Conservation (phyloP, 768 basidiomycete genomes). For the Kwoniella sp. region DNA sequence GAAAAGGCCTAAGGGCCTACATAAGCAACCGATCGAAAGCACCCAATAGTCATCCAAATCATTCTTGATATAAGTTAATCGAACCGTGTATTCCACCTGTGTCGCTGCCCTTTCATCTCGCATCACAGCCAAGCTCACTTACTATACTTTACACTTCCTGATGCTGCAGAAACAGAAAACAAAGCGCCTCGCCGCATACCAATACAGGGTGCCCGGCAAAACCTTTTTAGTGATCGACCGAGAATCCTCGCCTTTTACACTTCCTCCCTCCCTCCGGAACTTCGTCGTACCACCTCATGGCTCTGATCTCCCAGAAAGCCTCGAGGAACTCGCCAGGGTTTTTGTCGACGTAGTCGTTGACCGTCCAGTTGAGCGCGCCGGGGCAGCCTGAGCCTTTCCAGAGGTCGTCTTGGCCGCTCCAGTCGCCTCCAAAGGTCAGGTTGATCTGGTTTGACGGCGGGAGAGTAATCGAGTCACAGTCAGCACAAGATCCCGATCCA, state of each 20-base stretch:
- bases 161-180: neutral
- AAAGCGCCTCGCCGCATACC: neutral
- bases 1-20: too few relatives aligned
- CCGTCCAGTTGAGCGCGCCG: conserved; percentile 5
- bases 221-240: neutral
- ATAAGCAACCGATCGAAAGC: too few relatives aligned
- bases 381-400: conserved; percentile 15
- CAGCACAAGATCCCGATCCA: too few relatives aligned
- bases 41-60: too few relatives aligned
- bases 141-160: too few relatives aligned
- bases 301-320: conserved; percentile 21
- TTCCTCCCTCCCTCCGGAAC: neutral
- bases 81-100: too few relatives aligned
- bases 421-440: conserved; percentile 16
- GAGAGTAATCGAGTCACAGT: too few relatives aligned
- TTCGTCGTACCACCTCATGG: conserved; percentile 13
- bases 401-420: conserved; percentile 8
- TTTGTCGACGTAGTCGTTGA: conserved; percentile 13
- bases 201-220: conserved; percentile 7
- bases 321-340: conserved; percentile 18
- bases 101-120: too few relatives aligned
- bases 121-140: too few relatives aligned
- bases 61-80: too few relatives aligned
- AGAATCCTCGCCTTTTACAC: neutral
- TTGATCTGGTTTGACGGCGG: too few relatives aligned